Conservation (phyloP, 2,329 filamentous ascomycete genomes). For the Atkinsonella texensis region DNA sequence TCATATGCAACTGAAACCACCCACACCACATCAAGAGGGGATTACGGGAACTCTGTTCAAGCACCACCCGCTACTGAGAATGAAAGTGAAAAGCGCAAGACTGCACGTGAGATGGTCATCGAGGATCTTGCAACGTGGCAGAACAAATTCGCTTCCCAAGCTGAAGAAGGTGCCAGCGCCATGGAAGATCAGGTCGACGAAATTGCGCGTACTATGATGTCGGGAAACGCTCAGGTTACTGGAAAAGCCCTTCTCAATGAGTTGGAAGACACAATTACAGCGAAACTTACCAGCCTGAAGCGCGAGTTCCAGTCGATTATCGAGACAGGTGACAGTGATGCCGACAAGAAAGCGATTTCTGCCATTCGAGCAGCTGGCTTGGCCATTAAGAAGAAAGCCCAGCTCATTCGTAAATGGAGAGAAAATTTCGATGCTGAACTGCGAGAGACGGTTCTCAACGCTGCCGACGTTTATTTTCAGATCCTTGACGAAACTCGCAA, state of each 20-base stretch:
- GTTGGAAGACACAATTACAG: slow-evolving; percentile 54
- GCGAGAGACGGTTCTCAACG: slow-evolving; percentile 53
- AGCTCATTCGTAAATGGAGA: slow-evolving; percentile 67
- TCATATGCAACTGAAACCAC: slow-evolving; percentile 17
- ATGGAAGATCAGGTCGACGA: slow-evolving; percentile 60
- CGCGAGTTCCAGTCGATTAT: slow-evolving; percentile 53
- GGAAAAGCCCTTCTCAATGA: slow-evolving; percentile 56
- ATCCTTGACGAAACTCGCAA: slow-evolving; percentile 75
- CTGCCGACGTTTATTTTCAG: slow-evolving; percentile 68
- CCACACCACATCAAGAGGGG: slow-evolving; percentile 11
- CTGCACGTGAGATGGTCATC: slow-evolving; percentile 54
- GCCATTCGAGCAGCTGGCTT: slow-evolving; percentile 56
- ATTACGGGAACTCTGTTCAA: slow-evolving; percentile 23
- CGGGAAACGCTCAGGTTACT: slow-evolving; percentile 50
- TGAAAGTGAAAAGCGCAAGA: slow-evolving; percentile 43
- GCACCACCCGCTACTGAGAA: slow-evolving; percentile 33
- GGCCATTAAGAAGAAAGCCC: slow-evolving; percentile 64
- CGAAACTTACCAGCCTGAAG: slow-evolving; percentile 55
- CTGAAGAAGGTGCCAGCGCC: slow-evolving; percentile 63
- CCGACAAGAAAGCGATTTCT: slow-evolving; percentile 30
- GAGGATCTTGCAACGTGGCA: slow-evolving; percentile 80
- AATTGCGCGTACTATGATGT: slow-evolving; percentile 41
- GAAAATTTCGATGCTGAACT: slow-evolving; percentile 59
- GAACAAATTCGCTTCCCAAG: slow-evolving; percentile 72
- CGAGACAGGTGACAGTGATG: slow-evolving; percentile 28